Base-by-base conservation (phyloP, 192 early-diverging fungal species). In the Coemansia sp. region DNA sequence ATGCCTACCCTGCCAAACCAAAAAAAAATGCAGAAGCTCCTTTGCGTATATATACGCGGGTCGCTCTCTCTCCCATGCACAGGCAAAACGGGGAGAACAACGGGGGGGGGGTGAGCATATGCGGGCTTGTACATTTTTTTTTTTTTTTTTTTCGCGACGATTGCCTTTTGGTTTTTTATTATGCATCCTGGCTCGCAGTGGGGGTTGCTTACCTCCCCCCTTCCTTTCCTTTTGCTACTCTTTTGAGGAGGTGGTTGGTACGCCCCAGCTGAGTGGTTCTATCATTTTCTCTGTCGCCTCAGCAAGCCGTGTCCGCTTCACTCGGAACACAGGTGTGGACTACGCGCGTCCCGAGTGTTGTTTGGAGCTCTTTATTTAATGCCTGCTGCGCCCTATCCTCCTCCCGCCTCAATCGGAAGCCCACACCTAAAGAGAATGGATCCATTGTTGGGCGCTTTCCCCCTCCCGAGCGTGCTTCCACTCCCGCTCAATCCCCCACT, bases 121-220 rank as follows among this genome's bases (percentile, higher is more conserved):
- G 70, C 64, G 70, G 70, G 70, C 70, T 72, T 72, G 70, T 72
- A 63, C 70, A 65, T 72, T 72, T 72, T 65, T 20, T 54, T 31
- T 32, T 54, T 63, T 61, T 73, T 73, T 72, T 65, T 47, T 54
- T 54, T 54, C 31, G 51, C 51, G 64, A 51, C 70, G 64, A 73
- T 73, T 73, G 56, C 64, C 49, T 63, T 27, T 51, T 37, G 65
- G 39, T 58, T 59, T 59, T 58, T 37, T 67, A 43, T 45, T 62
- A 25, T 40, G 29, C 65, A 35, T 36, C 49, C 56, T 40, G 41
- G 65, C 27, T 17, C 4, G 12, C 51, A 25, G 31, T 17, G 51
- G 46, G 51, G 51, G 51, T 32, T 31, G 3, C 2, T 11, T 31
- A 20, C 36, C 19, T 49, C 9, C 38, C 63, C 65, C 53, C 64